Conservation (phyloP, 176 grass and related monocot species). For the Ananas comosus region DNA sequence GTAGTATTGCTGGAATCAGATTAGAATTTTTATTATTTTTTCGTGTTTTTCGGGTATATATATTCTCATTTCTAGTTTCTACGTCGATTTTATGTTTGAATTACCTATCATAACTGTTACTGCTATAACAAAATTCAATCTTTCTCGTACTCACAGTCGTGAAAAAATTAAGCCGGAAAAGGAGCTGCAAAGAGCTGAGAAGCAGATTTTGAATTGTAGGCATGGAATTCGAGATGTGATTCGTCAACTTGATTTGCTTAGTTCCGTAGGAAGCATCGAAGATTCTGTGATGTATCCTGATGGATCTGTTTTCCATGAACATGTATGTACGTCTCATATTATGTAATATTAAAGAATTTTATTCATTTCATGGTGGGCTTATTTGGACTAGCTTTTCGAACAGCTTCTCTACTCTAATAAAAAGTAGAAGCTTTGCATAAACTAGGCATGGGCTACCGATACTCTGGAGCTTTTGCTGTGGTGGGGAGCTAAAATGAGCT, state of each 20-base stretch:
- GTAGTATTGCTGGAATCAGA: not conserved
- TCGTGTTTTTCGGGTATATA: not conserved
- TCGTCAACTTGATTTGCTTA: conserved; percentile 55
- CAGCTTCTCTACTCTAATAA: too few species aligned
- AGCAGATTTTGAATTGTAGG: conserved; percentile 87
- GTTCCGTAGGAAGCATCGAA: conserved; percentile 41
- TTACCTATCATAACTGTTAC: conserved; percentile 19
- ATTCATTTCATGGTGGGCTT: too few species aligned
- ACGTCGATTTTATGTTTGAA: conserved; percentile 11
- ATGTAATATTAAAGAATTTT: too few species aligned
- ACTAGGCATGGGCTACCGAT: too few species aligned
- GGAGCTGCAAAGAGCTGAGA: conserved; percentile 86
- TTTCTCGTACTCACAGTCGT: conserved; percentile 47
- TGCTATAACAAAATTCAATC: conserved; percentile 19
- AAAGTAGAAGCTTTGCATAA: too few species aligned
- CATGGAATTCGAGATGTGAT: conserved; percentile 83
- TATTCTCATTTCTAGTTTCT: conserved; percentile 1
- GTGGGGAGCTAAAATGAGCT: too few species aligned
- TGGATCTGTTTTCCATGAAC: conserved; percentile 31
- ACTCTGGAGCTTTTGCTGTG: too few species aligned
- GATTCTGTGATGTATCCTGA: conserved; percentile 35
- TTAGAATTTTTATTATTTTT: conserved; percentile 6
- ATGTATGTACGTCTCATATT: conserved; percentile 35
- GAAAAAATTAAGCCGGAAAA: conserved; percentile 98
- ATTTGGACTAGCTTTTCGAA: too few species aligned